Base-by-base conservation (phyloP, 441 rosid genomes). In the Erodium moschatum region DNA sequence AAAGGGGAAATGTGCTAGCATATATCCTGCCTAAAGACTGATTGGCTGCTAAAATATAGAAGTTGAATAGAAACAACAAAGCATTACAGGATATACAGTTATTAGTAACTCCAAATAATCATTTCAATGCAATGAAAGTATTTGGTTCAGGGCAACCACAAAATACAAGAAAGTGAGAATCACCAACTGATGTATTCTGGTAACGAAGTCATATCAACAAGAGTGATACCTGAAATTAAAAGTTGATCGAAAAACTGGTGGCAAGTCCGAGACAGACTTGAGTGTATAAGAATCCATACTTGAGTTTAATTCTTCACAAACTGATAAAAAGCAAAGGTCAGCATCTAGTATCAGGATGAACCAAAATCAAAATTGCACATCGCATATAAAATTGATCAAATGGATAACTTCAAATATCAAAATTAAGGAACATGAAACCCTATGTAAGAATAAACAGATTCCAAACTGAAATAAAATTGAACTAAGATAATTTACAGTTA, bases 211-310 rank as follows among this genome's bases (percentile, higher is more conserved):
- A 70, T 40, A 65, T 20, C 20, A 27, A 42, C 0, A 54, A n/a
- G 35, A 19, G 5, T 52, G 35, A n/a, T 69, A 94, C 98, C 97
- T 89, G 90, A 94, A 91, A 67, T 75, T 79, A 72, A 86, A 94
- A 70, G 80, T 75, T 65, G 97, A 87, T 72, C 89, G 87, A 77
- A 94, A 89, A 20, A 77, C 85, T 16, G 71, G 73, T 8, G 97
- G 96, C 76, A 91, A 75, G 81, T 94, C 94, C 35, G 83, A 76
- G 66, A 89, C 87, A 10, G 97, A 91, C 81, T 87, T 89, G 58
- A 94, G 76, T 27, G 92, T 27, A 67, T 85, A 84, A 5, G 86
- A 79, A 77, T 94, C 97, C 97, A 89, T 91, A 38, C 38, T 69
- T 20, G 70, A 64, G 56, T 70, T 33, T 1, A 2, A 50, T 67